Percentiles rank a stretch among this genome's conserved stretches.
phyloP scores from a whole-genome alignment of 495 filamentous ascomycete genomes.

The Tuber umbilicatum region DNA sequence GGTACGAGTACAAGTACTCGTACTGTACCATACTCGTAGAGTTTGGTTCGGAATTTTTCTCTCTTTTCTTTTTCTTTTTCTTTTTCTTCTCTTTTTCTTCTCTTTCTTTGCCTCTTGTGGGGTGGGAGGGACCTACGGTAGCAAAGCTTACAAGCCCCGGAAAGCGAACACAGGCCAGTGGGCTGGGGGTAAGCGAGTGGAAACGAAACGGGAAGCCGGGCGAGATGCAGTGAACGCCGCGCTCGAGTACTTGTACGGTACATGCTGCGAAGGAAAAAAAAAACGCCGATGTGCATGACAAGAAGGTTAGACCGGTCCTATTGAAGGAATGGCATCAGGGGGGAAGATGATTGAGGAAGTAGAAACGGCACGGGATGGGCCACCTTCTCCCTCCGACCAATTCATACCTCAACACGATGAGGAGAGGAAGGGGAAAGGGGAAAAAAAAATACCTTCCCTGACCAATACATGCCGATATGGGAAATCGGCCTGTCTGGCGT shows the following conservation, averaged over 20 bases:
- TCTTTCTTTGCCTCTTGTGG: background rate
- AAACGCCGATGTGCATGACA: background rate
- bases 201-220: background rate
- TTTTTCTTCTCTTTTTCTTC: background rate
- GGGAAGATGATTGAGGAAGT: background rate
- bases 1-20: too few species aligned
- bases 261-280: background rate
- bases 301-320: background rate
- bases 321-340: background rate
- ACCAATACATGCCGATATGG: background rate
- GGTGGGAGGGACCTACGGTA: too few species aligned
- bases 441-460: background rate
- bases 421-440: background rate
- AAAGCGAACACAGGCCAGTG: background rate
- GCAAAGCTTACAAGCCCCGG: background rate
- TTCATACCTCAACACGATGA: background rate
- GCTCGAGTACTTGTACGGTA: too few species aligned
- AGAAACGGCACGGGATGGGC: background rate
- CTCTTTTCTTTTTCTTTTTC: background rate
- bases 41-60: background rate
- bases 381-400: background rate
- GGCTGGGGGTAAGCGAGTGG: background rate
- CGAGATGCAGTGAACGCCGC: background rate
- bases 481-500: background rate
- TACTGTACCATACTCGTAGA: too few species aligned